Percentiles rank a stretch among this genome's conserved stretches.
These are phyloP conservation scores for Dacryopinax primogenitus DNA, from an alignment of 768 basidiomycete genomes.

Conservation along the genomic window DNA sequence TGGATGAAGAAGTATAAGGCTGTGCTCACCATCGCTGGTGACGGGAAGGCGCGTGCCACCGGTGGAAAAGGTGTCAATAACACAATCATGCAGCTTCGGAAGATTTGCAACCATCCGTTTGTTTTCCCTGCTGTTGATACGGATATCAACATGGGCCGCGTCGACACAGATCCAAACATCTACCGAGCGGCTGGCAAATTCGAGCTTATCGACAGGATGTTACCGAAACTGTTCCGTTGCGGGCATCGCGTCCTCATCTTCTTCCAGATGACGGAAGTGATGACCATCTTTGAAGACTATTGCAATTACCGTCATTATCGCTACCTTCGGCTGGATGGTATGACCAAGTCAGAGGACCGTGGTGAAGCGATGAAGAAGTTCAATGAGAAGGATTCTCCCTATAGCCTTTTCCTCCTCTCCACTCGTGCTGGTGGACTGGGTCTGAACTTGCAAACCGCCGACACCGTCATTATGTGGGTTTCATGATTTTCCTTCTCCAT, in stretches of 20 bases:
- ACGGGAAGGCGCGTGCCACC: slow-evolving; percentile 47
- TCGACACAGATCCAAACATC: slow-evolving; percentile 26
- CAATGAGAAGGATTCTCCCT: slow-evolving; percentile 29
- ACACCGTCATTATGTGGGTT: slow-evolving; percentile 31
- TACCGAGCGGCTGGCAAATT: slow-evolving; percentile 34
- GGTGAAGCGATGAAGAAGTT: slow-evolving; percentile 27
- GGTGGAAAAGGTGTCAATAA: slow-evolving; percentile 6
- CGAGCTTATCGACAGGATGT: slow-evolving; percentile 33
- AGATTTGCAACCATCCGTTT: slow-evolving; percentile 34
- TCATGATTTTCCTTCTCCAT: background rate
- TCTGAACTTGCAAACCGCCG: slow-evolving; percentile 34
- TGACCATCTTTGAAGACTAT: slow-evolving; percentile 25
- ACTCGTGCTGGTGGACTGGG: slow-evolving; percentile 32
- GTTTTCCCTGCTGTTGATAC: slow-evolving; percentile 32
- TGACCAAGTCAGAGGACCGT: slow-evolving; percentile 29
- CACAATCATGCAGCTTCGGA: slow-evolving; percentile 17
- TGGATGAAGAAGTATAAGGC: slow-evolving; percentile 33
- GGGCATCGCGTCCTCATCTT: slow-evolving; percentile 36
- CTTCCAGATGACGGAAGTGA: slow-evolving; percentile 38
- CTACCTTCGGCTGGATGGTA: slow-evolving; percentile 29
- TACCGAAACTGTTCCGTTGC: slow-evolving; percentile 33
- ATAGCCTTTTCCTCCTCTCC: slow-evolving; percentile 30
- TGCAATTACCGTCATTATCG: slow-evolving; percentile 26
- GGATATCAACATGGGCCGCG: slow-evolving; percentile 27
- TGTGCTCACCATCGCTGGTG: slow-evolving; percentile 53